These are phyloP conservation scores for Zoysia pacifica DNA, from an alignment of 176 grass and related monocot species.

Conservation along the genomic window DNA sequence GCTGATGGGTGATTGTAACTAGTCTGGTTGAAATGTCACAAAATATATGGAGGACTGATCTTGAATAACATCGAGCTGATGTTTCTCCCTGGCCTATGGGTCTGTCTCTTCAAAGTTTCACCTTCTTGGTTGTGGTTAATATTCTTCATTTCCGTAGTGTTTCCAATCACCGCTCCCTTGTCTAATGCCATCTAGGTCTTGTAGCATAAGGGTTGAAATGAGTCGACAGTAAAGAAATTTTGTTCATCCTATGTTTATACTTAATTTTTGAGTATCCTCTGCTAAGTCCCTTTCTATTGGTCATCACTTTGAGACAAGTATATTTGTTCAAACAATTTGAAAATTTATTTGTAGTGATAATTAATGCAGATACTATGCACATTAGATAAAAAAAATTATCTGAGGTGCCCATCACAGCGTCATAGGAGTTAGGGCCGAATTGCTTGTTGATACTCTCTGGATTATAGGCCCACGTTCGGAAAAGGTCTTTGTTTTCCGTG, in stretches of 20 bases:
- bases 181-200: conserved; percentile 49
- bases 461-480: background rate
- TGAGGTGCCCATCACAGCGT: background rate
- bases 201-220: conserved; percentile 55
- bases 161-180: conserved; percentile 27
- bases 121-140: conserved; percentile 43
- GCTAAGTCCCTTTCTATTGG: conserved; percentile 16
- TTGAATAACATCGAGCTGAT: conserved; percentile 56
- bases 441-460: background rate
- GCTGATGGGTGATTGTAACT: conserved; percentile 43
- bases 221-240: conserved; percentile 52
- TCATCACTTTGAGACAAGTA: conserved; percentile 24
- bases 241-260: conserved; percentile 40
- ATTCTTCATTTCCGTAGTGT: conserved; percentile 33
- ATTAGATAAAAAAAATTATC: background rate
- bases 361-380: background rate
- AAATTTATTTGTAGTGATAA: conserved; percentile 1
- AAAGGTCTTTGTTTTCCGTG: background rate
- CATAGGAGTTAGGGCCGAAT: background rate
- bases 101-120: conserved; percentile 51
- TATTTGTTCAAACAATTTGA: conserved; percentile 36
- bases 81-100: conserved; percentile 28
- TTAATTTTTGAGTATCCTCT: conserved; percentile 20
- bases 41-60: conserved; percentile 32
- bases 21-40: conserved; percentile 34